Conservation (phyloP, 768 basidiomycete species). For the Kwoniella sp. region DNA sequence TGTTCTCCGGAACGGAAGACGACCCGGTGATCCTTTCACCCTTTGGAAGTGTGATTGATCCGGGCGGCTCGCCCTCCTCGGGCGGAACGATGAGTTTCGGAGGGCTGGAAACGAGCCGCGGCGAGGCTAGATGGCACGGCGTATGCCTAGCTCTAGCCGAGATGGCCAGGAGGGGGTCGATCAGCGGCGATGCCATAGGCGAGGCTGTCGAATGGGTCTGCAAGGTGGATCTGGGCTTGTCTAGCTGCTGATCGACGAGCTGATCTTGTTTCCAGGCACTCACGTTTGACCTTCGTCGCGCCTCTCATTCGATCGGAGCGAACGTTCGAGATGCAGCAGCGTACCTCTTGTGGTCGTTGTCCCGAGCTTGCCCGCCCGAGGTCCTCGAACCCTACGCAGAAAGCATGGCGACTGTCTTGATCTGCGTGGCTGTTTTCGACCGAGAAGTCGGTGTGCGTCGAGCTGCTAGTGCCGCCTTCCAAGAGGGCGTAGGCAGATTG, state of each 20-base stretch:
- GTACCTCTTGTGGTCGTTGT: constrained; percentile 91
- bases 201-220: constrained; percentile 72
- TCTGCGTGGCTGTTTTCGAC: constrained; percentile 80
- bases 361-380: constrained; percentile 59
- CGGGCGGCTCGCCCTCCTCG: constrained; percentile 30
- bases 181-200: constrained; percentile 59
- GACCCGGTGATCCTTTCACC: constrained; percentile 34
- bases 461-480: constrained; percentile 95
- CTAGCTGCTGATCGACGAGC: constrained; percentile 6
- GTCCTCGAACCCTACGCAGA: constrained; percentile 60
- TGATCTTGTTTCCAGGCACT: constrained; percentile 61
- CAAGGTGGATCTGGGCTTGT: too few relatives aligned
- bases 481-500: constrained; percentile 91
- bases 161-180: constrained; percentile 75
- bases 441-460: constrained; percentile 90
- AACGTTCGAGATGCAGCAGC: constrained; percentile 91
- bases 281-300: constrained; percentile 85
- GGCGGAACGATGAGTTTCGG: constrained; percentile 42
- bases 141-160: constrained; percentile 88
- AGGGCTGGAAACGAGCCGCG: constrained; percentile 26
- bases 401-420: constrained; percentile 65
- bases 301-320: constrained; percentile 87
- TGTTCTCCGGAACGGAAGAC: constrained; percentile 59
- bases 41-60: constrained; percentile 32
- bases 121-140: constrained; percentile 92